Conservation (phyloP, 2,329 filamentous ascomycete genomes). For the Calonectria fujianensis region DNA sequence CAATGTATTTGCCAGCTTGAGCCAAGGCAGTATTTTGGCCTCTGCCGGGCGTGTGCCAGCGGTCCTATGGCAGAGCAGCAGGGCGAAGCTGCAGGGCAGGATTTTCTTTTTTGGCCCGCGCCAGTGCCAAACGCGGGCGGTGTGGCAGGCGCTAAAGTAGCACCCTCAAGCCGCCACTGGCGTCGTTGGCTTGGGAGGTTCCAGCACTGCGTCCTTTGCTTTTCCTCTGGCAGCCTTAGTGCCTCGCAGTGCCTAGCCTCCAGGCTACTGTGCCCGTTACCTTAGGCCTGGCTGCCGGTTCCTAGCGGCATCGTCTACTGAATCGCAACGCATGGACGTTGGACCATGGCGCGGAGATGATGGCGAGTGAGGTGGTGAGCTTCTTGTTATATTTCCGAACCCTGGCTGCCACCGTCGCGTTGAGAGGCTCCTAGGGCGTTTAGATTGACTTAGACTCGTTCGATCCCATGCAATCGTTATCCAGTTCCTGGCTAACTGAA, state of each 20-base stretch:
- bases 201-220: constrained; percentile 13
- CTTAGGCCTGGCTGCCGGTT: constrained; percentile 16
- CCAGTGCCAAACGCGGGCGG: constrained; percentile 54
- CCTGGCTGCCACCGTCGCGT: constrained; percentile 18
- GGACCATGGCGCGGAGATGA: constrained; percentile 16
- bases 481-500: constrained; percentile 26
- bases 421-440: constrained; percentile 2
- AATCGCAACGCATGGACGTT: constrained; percentile 26
- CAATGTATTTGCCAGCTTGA: constrained; percentile 3
- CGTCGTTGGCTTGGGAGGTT: constrained; percentile 2
- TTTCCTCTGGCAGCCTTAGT: constrained; percentile 8
- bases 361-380: constrained; percentile 1
- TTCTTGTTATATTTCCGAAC: constrained; percentile 14
- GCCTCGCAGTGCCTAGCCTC: background rate
- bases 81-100: constrained; percentile 7
- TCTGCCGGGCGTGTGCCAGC: constrained; percentile 36
- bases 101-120: constrained; percentile 51
- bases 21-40: background rate
- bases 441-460: background rate
- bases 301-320: constrained; percentile 14
- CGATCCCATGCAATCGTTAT: constrained; percentile 5
- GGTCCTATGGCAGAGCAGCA: constrained; percentile 6
- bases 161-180: constrained; percentile 33
- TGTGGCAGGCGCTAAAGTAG: constrained; percentile 50
- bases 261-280: constrained; percentile 22